phyloP scores from a whole-genome alignment of 2,329 filamentous ascomycete genomes.

The Trichoderma sp. region DNA sequence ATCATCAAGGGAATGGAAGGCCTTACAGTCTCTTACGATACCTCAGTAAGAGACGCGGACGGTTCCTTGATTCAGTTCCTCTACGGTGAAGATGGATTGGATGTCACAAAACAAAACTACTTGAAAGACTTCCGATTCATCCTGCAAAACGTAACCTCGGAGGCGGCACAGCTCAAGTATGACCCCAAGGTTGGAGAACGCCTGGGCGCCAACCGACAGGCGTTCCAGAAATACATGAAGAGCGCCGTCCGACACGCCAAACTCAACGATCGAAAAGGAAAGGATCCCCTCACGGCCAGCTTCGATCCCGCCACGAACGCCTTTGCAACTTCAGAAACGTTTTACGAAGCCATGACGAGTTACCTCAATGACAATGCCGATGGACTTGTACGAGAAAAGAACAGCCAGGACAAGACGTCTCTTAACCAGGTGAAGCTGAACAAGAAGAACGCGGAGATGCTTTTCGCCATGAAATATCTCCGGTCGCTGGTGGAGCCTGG shows the following conservation, averaged over 20 bases:
- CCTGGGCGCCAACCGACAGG: slow-evolving; percentile 52
- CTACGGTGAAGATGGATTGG: slow-evolving; percentile 93
- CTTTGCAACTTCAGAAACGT: slow-evolving; percentile 86
- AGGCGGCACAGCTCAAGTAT: slow-evolving; percentile 74
- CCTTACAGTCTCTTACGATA: slow-evolving; percentile 87
- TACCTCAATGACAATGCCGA: slow-evolving; percentile 78
- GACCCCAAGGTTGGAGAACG: slow-evolving; percentile 46
- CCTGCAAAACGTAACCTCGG: slow-evolving; percentile 77
- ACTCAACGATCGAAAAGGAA: slow-evolving; percentile 52
- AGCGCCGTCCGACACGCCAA: slow-evolving; percentile 72
- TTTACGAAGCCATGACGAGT: slow-evolving; percentile 67
- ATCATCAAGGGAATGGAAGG: slow-evolving; percentile 99
- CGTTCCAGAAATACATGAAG: slow-evolving; percentile 77
- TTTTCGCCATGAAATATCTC: slow-evolving; percentile 90
- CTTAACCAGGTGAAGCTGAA: slow-evolving; percentile 41
- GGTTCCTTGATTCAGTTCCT: slow-evolving; percentile 92
- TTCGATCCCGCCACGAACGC: slow-evolving; percentile 75
- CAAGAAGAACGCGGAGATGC: slow-evolving; percentile 75
- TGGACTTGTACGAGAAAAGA: slow-evolving; percentile 51
- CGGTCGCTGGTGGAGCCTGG: slow-evolving; percentile 90
- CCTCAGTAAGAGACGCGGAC: slow-evolving; percentile 89
- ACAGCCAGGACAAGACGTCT: slow-evolving; percentile 33
- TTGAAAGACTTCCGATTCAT: slow-evolving; percentile 87
- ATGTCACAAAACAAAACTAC: slow-evolving; percentile 92
- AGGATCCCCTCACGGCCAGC: slow-evolving; percentile 71